phyloP scores from a whole-genome alignment of 768 basidiomycete species.

The Tulasnella sp. region DNA sequence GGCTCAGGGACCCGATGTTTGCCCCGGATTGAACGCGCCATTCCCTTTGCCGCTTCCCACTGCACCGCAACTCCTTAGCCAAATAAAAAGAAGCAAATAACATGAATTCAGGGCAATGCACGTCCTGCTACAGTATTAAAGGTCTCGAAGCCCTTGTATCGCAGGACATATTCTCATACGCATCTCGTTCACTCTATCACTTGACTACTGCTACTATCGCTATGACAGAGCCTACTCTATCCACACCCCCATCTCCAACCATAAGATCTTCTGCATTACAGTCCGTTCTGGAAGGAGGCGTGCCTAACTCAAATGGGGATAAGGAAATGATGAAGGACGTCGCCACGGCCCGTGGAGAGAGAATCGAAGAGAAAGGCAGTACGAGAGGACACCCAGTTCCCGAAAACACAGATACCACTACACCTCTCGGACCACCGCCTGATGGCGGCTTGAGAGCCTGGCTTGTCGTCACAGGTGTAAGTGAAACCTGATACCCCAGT shows the following conservation, averaged over 20 bases:
- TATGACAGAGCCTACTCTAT: neutral
- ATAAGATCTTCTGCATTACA: neutral
- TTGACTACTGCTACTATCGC: neutral
- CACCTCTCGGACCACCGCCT: neutral
- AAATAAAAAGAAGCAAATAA: neutral
- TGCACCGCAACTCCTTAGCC: neutral
- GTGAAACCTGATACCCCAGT: neutral
- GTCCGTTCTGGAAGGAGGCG: neutral
- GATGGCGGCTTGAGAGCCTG: constrained; percentile 19
- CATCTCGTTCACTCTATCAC: neutral
- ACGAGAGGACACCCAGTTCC: neutral
- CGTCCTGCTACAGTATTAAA: neutral
- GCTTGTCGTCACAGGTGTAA: constrained; percentile 9
- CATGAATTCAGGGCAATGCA: neutral
- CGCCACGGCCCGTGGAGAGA: neutral
- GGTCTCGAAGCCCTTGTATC: neutral
- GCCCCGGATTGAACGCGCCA: neutral
- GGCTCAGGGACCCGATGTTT: neutral
- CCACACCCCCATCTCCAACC: neutral
- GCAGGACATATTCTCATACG: neutral
- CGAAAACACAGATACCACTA: neutral
- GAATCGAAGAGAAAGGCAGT: neutral
- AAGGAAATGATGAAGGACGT: neutral
- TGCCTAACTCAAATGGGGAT: neutral
- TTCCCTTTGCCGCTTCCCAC: neutral